Conservation (phyloP, 2,329 filamentous ascomycete genomes). For the Venturia nashicola region DNA sequence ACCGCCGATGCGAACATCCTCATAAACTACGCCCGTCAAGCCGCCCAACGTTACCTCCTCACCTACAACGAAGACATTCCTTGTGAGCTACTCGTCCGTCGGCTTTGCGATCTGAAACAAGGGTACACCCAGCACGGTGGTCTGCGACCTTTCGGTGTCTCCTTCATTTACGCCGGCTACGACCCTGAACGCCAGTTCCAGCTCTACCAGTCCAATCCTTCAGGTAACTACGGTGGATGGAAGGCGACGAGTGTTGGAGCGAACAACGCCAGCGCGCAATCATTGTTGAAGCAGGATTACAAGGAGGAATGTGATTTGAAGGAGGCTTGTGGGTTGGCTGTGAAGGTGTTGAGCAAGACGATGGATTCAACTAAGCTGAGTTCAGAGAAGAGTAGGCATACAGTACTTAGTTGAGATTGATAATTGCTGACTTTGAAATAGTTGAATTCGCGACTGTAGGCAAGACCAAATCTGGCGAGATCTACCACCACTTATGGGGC, state of each 20-base stretch:
- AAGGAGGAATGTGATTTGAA: slow-evolving; percentile 95
- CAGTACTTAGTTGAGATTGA: slow-evolving; percentile 8
- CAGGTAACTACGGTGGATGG: slow-evolving; percentile 98
- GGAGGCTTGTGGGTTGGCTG: slow-evolving; percentile 92
- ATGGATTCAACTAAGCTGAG: slow-evolving; percentile 99
- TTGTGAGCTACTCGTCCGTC: slow-evolving; percentile 94
- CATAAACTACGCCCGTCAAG: slow-evolving; percentile 98
- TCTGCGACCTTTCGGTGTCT: slow-evolving; percentile 94
- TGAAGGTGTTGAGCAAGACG: slow-evolving; percentile 98
- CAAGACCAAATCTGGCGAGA: slow-evolving; percentile 86
- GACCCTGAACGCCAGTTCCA: slow-evolving; percentile 95
- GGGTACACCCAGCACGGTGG: slow-evolving; percentile 98
- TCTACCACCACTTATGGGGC: slow-evolving; percentile 96
- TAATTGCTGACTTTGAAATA: slow-evolving; percentile 27
- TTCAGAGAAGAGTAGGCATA: slow-evolving; percentile 86
- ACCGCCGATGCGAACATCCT: slow-evolving; percentile 99
- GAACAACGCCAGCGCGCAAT: slow-evolving; percentile 96
- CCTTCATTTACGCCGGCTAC: slow-evolving; percentile 98
- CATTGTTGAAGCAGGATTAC: slow-evolving; percentile 96
- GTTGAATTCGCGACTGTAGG: slow-evolving; percentile 98
- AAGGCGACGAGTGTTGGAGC: slow-evolving; percentile 96
- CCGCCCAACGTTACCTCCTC: slow-evolving; percentile 91
- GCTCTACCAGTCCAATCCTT: slow-evolving; percentile 97
- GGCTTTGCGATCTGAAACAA: slow-evolving; percentile 95
- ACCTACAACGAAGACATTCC: slow-evolving; percentile 99